phyloP scores from a whole-genome alignment of 2,329 filamentous ascomycete genomes.

The Trichoderma arundinaceum region DNA sequence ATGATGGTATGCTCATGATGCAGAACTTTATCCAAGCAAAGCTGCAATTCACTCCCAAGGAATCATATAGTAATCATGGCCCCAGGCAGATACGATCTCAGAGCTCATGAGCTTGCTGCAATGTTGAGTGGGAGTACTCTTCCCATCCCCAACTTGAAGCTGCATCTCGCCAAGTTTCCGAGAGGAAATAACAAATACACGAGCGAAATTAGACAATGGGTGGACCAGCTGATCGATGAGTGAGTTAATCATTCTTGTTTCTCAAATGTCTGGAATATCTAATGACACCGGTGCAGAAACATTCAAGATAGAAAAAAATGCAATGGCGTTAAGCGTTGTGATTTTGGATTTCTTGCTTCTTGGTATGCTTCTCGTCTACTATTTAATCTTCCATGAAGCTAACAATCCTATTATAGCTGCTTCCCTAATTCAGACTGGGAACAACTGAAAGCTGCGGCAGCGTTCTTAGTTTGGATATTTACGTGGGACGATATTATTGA shows the following conservation, averaged over 20 bases:
- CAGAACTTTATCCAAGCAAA: background rate
- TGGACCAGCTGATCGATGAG: slow-evolving; percentile 10
- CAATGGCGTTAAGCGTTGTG: slow-evolving; percentile 5
- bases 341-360: slow-evolving; percentile 18
- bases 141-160: slow-evolving; percentile 14
- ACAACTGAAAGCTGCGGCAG: slow-evolving; percentile 8
- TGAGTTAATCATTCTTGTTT: background rate
- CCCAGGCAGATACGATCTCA: background rate
- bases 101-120: slow-evolving; percentile 15
- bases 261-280: background rate
- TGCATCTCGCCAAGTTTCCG: background rate
- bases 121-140: slow-evolving; percentile 22
- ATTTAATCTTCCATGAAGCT: background rate
- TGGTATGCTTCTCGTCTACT: background rate
- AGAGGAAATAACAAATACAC: slow-evolving; percentile 11
- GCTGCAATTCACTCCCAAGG: background rate
- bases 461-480: slow-evolving; percentile 20
- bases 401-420: background rate
- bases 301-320: slow-evolving; percentile 11
- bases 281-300: background rate
- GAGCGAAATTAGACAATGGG: slow-evolving; percentile 12
- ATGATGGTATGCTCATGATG: background rate
- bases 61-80: background rate
- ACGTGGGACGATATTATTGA: slow-evolving; percentile 24
- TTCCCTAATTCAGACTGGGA: slow-evolving; percentile 16